Base-by-base conservation (phyloP, 441 rosid species). In the Arabidopsis hybrid region DNA sequence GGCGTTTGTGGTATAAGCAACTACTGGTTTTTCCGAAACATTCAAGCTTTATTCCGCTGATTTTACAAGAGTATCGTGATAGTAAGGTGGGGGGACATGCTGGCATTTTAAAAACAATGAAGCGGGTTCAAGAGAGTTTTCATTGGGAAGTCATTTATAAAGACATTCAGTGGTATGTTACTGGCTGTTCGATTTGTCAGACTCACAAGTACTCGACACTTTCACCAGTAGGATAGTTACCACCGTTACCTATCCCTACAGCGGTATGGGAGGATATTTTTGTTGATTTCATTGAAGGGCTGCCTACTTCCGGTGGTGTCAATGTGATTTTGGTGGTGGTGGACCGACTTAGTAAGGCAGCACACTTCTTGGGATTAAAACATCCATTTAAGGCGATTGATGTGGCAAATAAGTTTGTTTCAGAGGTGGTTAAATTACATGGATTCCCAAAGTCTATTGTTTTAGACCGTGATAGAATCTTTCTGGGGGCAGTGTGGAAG, bases 21-120 rank as follows among this genome's bases (percentile, higher is more conserved):
- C 1, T 29, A 1, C 0, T 17, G 18, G 55, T 49, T 0, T 8
- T 49, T 17, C 12, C 31, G 0, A 8, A 17, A 0, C 0, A 2
- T 0, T 49, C 31, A 0, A 1, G 0, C 0, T 8, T 49, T 4
- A 17, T 49, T 4, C 29, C 13, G 3, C 1, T 49, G 1, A 8
- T 49, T 1, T 1, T 17, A 0, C 3, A 1, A 1, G 55, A 49
- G 2, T 49, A 9, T 17, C 55, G 18, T 17, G 55, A 17, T 0
- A 9, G 55, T 3, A 1, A 17, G 1, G 1, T 8, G 0, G 55
- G 55, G 55, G 55, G 55, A 0, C 55, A 49, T 8, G 9, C 0
- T 0, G 7, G 56, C 0, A 11, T 51, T 4, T 10, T 51, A 0
- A 51, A 51, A 4, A 51, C 56, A 0, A 1, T 18, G 0, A 51